A percentile compares a stretch with the other conserved stretches of the same genome.
Evolutionary conservation across 2,329 filamentous ascomycete species (phyloP).

Genomic region (Ascochyta lentis): DNA sequence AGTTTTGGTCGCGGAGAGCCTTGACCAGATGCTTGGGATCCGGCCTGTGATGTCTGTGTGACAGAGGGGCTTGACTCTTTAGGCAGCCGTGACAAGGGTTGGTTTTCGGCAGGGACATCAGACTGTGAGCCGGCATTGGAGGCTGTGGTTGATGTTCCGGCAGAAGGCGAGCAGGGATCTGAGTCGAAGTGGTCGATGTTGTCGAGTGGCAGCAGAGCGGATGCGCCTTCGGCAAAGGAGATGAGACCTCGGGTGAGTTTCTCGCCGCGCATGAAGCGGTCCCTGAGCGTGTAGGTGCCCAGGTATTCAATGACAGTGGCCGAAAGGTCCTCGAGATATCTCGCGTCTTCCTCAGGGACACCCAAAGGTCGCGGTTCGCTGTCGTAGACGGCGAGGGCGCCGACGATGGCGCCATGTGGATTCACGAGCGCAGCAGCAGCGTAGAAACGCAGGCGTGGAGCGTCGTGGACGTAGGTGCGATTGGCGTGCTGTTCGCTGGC

Average conservation of each 20-base stretch:
- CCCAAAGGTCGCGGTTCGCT: slow-evolving; percentile 22
- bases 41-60: slow-evolving; percentile 5
- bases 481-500: slow-evolving; percentile 20
- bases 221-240: slow-evolving; percentile 39
- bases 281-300: slow-evolving; percentile 34
- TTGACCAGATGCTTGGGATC: neutral
- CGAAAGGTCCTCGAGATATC: slow-evolving; percentile 32
- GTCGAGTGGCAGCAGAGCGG: slow-evolving; percentile 27
- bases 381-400: slow-evolving; percentile 36
- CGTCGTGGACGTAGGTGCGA: slow-evolving; percentile 26
- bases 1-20: neutral
- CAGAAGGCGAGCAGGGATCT: neutral
- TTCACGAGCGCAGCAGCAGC: slow-evolving; percentile 38
- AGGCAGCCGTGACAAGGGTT: neutral
- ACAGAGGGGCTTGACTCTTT: neutral
- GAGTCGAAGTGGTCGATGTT: neutral
- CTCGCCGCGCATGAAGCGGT: slow-evolving; percentile 37
- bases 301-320: slow-evolving; percentile 36
- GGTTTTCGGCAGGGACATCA: neutral
- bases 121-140: neutral
- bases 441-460: slow-evolving; percentile 28
- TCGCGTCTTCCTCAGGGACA: slow-evolving; percentile 20
- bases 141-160: neutral
- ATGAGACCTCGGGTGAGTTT: slow-evolving; percentile 41
- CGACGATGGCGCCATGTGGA: slow-evolving; percentile 33